These are phyloP conservation scores for Pseudopyricularia cyperi DNA, from an alignment of 2,329 filamentous ascomycete genomes.

Conservation along the genomic window DNA sequence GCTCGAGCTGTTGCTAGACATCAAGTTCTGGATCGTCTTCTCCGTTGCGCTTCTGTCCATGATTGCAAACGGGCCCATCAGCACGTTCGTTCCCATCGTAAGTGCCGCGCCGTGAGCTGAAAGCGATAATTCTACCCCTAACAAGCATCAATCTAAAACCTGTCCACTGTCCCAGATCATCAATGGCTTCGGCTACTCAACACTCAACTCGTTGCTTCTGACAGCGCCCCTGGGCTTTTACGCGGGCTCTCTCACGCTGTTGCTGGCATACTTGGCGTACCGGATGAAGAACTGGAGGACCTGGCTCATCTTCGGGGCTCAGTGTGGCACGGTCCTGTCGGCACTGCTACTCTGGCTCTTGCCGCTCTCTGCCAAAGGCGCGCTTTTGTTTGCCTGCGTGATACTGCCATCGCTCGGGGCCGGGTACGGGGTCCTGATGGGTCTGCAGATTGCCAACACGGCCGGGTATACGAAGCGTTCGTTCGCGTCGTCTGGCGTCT, in stretches of 20 bases:
- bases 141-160: background rate
- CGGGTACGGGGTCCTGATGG: conserved; percentile 35
- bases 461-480: conserved; percentile 38
- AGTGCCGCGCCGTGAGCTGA: background rate
- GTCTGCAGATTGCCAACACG: conserved; percentile 29
- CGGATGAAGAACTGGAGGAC: conserved; percentile 5
- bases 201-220: conserved; percentile 27
- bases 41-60: conserved; percentile 23
- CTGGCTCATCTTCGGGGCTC: conserved; percentile 21
- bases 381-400: conserved; percentile 30
- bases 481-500: conserved; percentile 32
- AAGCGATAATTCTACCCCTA: background rate
- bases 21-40: conserved; percentile 27
- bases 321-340: conserved; percentile 26
- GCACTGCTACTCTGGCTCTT: conserved; percentile 29
- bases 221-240: conserved; percentile 25
- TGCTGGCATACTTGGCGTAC: conserved; percentile 24
- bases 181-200: conserved; percentile 27
- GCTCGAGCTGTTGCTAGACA: conserved; percentile 17
- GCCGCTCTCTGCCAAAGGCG: conserved; percentile 25
- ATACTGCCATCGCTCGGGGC: conserved; percentile 30
- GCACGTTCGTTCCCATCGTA: conserved; percentile 26
- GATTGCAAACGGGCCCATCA: conserved; percentile 29
- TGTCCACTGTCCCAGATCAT: conserved; percentile 16
- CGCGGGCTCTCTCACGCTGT: conserved; percentile 21